Percentiles rank a stretch among this genome's conserved stretches.
Evolutionary conservation across 83 land plant genomes (phyloP).

Genomic region (Thuja plicata): DNA sequence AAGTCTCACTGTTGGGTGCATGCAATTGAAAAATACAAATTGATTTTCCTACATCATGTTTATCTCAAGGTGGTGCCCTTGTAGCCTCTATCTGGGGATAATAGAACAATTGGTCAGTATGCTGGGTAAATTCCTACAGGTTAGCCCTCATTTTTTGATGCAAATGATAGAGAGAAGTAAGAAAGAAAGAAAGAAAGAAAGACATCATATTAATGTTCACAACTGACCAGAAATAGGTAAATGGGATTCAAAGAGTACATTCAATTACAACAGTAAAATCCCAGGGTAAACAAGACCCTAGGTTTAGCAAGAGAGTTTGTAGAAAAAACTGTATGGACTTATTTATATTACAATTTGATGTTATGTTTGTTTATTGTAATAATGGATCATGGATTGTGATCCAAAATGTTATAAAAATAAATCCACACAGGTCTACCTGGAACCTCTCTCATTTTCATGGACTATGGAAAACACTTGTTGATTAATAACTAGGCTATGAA

Average conservation of each 20-base stretch:
- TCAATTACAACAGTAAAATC: not conserved
- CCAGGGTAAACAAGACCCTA: not conserved
- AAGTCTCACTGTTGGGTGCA: not conserved
- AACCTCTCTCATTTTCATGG: too few species aligned
- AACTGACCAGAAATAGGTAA: not conserved
- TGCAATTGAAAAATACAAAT: not conserved
- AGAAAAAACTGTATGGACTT: too few species aligned
- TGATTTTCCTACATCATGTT: not conserved
- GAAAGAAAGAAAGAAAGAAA: not conserved
- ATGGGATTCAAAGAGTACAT: not conserved
- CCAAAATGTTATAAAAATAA: too few species aligned
- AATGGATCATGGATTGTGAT: too few species aligned
- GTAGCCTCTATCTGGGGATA: too few species aligned
- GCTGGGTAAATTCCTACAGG: too few species aligned
- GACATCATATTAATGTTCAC: not conserved
- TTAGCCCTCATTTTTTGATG: not conserved
- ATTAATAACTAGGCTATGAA: not conserved
- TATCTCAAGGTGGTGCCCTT: not conserved
- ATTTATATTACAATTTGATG: too few species aligned
- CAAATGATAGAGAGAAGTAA: not conserved
- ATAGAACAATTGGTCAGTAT: too few species aligned
- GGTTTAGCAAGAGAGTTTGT: not conserved
- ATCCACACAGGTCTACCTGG: too few species aligned
- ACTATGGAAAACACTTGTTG: too few species aligned
- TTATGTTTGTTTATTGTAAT: too few species aligned